Percentiles rank a stretch among this genome's conserved stretches.
Evolutionary conservation across 1,284 basidiomycete genomes (phyloP).

Genomic region (Ceratobasidium sp.): DNA sequence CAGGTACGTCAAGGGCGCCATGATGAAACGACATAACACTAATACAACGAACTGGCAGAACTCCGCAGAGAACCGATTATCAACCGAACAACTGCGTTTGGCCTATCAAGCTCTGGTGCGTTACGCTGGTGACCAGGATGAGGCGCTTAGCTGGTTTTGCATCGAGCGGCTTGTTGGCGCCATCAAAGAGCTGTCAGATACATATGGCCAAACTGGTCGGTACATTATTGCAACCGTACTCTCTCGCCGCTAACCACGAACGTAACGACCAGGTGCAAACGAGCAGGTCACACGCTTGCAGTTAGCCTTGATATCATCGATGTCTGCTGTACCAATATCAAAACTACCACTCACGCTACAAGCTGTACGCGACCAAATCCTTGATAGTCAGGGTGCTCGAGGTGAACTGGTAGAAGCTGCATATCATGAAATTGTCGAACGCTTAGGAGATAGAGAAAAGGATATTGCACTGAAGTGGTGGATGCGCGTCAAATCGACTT

Average conservation of each 20-base stretch:
- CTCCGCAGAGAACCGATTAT: constrained; percentile 34
- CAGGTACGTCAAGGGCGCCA: constrained; percentile 15
- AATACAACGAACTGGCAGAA: constrained; percentile 27
- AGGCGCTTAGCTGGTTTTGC: constrained; percentile 39
- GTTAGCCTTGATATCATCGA: constrained; percentile 37
- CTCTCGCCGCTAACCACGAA: background rate
- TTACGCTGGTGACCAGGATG: constrained; percentile 18
- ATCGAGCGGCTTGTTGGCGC: constrained; percentile 37
- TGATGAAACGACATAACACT: background rate
- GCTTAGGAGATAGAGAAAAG: constrained; percentile 38
- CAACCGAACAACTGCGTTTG: constrained; percentile 39
- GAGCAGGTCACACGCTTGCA: constrained; percentile 27
- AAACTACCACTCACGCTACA: constrained; percentile 29
- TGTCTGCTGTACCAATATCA: constrained; percentile 32
- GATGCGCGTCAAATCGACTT: constrained; percentile 21
- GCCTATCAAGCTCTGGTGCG: constrained; percentile 40
- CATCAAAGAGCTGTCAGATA: background rate
- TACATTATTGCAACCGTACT: background rate
- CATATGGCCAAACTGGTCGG: background rate
- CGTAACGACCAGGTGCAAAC: background rate
- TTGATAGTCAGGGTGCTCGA: constrained; percentile 3
- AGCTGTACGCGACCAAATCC: constrained; percentile 17
- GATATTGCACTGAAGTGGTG: constrained; percentile 41
- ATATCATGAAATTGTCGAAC: constrained; percentile 37
- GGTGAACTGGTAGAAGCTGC: constrained; percentile 19